Conservation (phyloP, 768 basidiomycete species). For the Neoboletus subvelutipes region DNA sequence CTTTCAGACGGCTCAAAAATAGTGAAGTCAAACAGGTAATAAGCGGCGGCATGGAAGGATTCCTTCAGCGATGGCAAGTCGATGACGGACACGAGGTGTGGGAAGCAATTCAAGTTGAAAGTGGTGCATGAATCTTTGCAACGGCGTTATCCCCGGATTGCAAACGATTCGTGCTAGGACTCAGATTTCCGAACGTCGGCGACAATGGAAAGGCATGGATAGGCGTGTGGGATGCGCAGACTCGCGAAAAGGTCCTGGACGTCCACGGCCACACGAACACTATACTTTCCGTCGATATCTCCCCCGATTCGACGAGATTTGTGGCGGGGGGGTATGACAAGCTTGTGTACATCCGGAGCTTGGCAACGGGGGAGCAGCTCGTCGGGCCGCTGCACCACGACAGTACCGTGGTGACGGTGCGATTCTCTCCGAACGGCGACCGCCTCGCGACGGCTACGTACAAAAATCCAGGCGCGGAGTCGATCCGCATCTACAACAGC, state of each 20-base stretch:
- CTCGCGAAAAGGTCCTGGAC: neutral
- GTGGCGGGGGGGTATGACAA: neutral
- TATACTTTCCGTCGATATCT: neutral
- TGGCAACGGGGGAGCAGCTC: neutral
- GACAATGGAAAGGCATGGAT: neutral
- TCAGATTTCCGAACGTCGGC: no score
- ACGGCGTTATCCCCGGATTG: neutral
- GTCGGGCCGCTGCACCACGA: neutral
- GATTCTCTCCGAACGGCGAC: neutral
- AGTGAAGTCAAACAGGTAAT: neutral
- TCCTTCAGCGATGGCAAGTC: neutral
- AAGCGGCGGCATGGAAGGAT: neutral
- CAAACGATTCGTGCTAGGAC: neutral
- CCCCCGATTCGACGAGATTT: neutral
- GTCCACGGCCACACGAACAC: neutral
- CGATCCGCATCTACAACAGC: neutral
- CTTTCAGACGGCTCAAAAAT: neutral
- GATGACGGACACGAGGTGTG: neutral
- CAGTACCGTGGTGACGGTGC: neutral
- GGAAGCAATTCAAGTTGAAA: neutral
- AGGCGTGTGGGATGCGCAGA: neutral
- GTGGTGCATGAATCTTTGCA: neutral
- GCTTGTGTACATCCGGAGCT: neutral
- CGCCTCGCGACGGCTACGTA: neutral
- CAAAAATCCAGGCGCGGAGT: neutral